A percentile compares a stretch with the other conserved stretches of the same genome.
These are phyloP conservation scores for Curvularia sp. DNA, from an alignment of 2,329 filamentous ascomycete genomes.

Conservation along the genomic window DNA sequence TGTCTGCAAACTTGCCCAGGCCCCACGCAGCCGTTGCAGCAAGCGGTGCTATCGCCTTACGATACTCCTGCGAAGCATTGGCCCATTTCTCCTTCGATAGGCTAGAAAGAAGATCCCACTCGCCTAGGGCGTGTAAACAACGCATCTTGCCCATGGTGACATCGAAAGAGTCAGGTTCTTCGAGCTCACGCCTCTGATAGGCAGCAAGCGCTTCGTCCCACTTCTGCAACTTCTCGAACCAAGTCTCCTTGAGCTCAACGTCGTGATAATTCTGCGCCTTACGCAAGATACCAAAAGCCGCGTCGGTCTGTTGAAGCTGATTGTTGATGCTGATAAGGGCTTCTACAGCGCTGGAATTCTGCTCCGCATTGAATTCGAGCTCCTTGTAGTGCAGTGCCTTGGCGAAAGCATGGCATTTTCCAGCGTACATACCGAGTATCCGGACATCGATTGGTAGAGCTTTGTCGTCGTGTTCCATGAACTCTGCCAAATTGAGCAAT, in stretches of 20 bases:
- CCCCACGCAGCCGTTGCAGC: conserved; percentile 97
- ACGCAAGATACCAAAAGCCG: conserved; percentile 94
- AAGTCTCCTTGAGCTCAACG: conserved; percentile 95
- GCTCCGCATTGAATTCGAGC: conserved; percentile 95
- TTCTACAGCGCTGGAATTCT: conserved; percentile 93
- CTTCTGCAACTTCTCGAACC: conserved; percentile 97
- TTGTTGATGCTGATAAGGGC: conserved; percentile 99
- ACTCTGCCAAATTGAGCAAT: conserved; percentile 93
- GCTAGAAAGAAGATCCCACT: conserved; percentile 92
- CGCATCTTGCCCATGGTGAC: conserved; percentile 99
- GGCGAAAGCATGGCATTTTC: conserved; percentile 95
- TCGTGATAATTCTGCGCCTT: conserved; percentile 96
- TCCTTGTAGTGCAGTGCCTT: conserved; percentile 99
- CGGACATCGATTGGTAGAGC: conserved; percentile 96
- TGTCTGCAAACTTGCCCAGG: conserved; percentile 93
- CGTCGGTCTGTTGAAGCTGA: conserved; percentile 97
- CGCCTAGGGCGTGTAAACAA: conserved; percentile 93
- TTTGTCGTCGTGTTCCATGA: conserved; percentile 99
- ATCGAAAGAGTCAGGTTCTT: conserved; percentile 77
- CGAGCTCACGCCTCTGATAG: conserved; percentile 85
- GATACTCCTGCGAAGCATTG: conserved; percentile 84
- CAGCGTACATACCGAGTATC: conserved; percentile 91
- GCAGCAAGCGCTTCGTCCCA: conserved; percentile 97
- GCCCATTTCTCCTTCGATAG: conserved; percentile 94
- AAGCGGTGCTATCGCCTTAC: conserved; percentile 88